phyloP scores from a whole-genome alignment of 768 basidiomycete species.

The Termitomyces sp. region DNA sequence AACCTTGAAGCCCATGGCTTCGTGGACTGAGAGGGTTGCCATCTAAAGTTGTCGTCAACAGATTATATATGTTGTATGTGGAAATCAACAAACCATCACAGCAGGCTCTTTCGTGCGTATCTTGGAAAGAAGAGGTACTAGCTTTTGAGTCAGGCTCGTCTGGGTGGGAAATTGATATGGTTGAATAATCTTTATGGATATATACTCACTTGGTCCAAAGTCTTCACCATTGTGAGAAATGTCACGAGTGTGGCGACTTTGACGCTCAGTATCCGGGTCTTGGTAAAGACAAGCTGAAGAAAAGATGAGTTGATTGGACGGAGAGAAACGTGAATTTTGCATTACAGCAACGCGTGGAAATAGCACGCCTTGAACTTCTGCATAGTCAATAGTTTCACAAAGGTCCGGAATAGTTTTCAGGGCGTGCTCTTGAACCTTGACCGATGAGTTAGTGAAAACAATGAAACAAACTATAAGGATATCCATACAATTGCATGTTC shows the following conservation, averaged over 20 bases:
- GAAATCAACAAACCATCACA: conserved; percentile 72
- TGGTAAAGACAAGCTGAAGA: conserved; percentile 82
- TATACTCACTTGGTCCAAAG: conserved; percentile 71
- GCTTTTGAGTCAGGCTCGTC: conserved; percentile 88
- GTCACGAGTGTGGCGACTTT: conserved; percentile 88
- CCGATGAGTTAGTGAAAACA: not conserved
- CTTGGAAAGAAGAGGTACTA: conserved; percentile 91
- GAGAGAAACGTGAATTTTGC: not conserved
- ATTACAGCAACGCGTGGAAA: conserved; percentile 92
- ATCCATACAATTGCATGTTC: conserved; percentile 77
- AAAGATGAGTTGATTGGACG: not conserved
- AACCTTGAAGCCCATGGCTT: conserved; percentile 94
- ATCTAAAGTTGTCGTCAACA: conserved; percentile 44
- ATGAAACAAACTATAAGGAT: not conserved
- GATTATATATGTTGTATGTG: not conserved
- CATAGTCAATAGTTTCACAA: conserved; percentile 93
- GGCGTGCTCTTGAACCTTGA: conserved; percentile 87
- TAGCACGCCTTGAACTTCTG: conserved; percentile 85
- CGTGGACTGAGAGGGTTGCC: conserved; percentile 86
- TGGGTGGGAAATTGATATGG: conserved; percentile 21
- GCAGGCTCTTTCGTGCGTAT: conserved; percentile 95
- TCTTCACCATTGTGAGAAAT: conserved; percentile 84
- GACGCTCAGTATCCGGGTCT: conserved; percentile 84
- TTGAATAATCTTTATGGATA: not conserved
- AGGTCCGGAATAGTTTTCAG: conserved; percentile 79